These are phyloP conservation scores for Funneliformis mosseae DNA, from an alignment of 192 early-diverging fungal species.

Conservation along the genomic window DNA sequence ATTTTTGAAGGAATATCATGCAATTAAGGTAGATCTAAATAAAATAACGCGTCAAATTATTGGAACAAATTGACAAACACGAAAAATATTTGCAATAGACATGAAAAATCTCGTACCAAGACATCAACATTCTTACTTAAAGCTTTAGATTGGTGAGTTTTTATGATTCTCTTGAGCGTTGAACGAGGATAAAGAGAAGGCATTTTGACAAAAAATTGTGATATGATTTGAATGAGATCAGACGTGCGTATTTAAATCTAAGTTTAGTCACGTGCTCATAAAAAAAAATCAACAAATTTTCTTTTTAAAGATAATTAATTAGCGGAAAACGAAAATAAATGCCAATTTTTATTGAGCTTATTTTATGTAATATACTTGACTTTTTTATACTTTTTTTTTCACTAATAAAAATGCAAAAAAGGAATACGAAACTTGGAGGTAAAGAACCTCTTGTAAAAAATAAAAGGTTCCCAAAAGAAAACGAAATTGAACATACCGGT, in stretches of 20 bases:
- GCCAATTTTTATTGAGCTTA: too few species aligned
- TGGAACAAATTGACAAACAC: too few species aligned
- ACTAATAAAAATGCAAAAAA: not conserved
- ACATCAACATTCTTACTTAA: conserved; percentile 8
- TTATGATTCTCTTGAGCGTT: conserved; percentile 5
- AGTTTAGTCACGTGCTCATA: too few species aligned
- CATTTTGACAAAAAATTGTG: not conserved
- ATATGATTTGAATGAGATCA: too few species aligned
- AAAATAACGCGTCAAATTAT: not conserved
- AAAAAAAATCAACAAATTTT: too few species aligned
- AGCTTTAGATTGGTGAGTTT: not conserved
- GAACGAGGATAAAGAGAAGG: not conserved
- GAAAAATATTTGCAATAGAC: not conserved
- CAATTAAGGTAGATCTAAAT: not conserved
- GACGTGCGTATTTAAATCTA: too few species aligned
- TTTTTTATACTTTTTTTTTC: not conserved
- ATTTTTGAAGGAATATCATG: not conserved
- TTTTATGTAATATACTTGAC: too few species aligned
- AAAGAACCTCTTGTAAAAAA: not conserved
- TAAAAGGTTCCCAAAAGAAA: not conserved
- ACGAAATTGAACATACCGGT: not conserved
- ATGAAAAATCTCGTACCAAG: conserved; percentile 10
- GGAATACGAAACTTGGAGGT: not conserved
- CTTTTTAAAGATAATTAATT: too few species aligned
- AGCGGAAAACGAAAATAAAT: too few species aligned